A percentile compares a stretch with the other conserved stretches of the same genome.
These are phyloP conservation scores for Paramyrothecium sp. DNA, from an alignment of 2,329 filamentous ascomycete genomes.

Conservation along the genomic window DNA sequence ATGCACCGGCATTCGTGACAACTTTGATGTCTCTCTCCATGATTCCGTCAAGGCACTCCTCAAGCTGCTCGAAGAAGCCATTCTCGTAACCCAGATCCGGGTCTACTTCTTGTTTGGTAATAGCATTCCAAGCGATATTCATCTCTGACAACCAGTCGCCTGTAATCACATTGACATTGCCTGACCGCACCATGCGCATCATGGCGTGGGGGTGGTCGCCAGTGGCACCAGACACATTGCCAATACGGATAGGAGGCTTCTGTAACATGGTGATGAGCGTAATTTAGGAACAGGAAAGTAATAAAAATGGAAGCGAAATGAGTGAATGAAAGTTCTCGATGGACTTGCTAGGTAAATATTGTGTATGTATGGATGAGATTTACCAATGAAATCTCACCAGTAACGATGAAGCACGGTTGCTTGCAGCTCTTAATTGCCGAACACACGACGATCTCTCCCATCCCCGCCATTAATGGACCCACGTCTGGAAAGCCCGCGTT, in stretches of 20 bases:
- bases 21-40: slow-evolving; percentile 32
- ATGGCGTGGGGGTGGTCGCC: slow-evolving; percentile 31
- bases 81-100: slow-evolving; percentile 30
- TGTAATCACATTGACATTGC: slow-evolving; percentile 33
- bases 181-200: slow-evolving; percentile 27
- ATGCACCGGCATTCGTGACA: slow-evolving; percentile 37
- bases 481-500: too few relatives aligned
- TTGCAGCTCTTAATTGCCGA: too few relatives aligned
- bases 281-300: slow-evolving; percentile 16
- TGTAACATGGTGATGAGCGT: slow-evolving; percentile 19
- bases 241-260: slow-evolving; percentile 26
- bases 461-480: too few relatives aligned
- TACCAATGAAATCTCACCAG: too few relatives aligned
- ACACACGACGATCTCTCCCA: too few relatives aligned
- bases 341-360: not conserved
- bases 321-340: not conserved
- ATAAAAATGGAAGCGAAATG: slow-evolving; percentile 17
- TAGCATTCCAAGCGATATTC: slow-evolving; percentile 48
- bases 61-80: slow-evolving; percentile 42
- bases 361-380: not conserved
- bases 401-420: too few relatives aligned
- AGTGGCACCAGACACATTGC: slow-evolving; percentile 31
- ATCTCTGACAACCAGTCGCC: slow-evolving; percentile 41
- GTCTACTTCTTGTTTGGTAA: slow-evolving; percentile 29
- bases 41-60: slow-evolving; percentile 33